A percentile compares a stretch with the other conserved stretches of the same genome.
phyloP scores from a whole-genome alignment of 257 asterid species.

The Handroanthus guayacan region DNA sequence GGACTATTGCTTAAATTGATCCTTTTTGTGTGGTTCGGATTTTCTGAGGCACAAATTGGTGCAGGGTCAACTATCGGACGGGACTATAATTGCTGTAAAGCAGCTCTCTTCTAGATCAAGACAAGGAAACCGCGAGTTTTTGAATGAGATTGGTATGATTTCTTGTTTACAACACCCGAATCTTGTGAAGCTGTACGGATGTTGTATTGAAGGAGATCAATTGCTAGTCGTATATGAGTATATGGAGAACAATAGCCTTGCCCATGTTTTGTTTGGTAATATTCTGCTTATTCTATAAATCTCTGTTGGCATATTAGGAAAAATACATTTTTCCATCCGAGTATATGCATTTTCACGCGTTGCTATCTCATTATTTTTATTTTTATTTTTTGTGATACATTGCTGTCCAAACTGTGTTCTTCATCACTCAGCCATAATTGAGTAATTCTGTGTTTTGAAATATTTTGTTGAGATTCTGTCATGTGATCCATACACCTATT shows the following conservation, averaged over 20 bases:
- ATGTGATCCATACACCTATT: too few relatives aligned
- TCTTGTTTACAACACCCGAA: conserved; percentile 84
- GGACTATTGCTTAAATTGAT: background rate
- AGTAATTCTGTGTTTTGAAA: too few relatives aligned
- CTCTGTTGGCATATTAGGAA: background rate
- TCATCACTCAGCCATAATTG: too few relatives aligned
- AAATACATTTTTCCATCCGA: too few relatives aligned
- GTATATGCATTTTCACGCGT: too few relatives aligned
- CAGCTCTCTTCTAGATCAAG: conserved; percentile 81
- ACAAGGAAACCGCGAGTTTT: conserved; percentile 86
- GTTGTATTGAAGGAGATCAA: conserved; percentile 86
- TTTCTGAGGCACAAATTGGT: conserved; percentile 36
- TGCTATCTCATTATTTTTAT: too few relatives aligned
- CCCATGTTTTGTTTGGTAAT: conserved; percentile 68
- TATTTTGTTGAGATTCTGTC: too few relatives aligned
- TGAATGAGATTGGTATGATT: conserved; percentile 87
- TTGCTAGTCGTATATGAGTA: conserved; percentile 80
- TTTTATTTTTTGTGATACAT: too few relatives aligned
- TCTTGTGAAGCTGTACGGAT: conserved; percentile 87
- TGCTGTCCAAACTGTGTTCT: too few relatives aligned
- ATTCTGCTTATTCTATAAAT: conserved; percentile 14
- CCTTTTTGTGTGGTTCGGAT: conserved; percentile 3
- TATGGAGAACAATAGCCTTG: conserved; percentile 93
- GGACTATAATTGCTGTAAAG: conserved; percentile 83
- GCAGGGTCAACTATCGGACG: conserved; percentile 77